phyloP scores from a whole-genome alignment of 2,329 filamentous ascomycete species.

The Pyrenochaeta sp. region DNA sequence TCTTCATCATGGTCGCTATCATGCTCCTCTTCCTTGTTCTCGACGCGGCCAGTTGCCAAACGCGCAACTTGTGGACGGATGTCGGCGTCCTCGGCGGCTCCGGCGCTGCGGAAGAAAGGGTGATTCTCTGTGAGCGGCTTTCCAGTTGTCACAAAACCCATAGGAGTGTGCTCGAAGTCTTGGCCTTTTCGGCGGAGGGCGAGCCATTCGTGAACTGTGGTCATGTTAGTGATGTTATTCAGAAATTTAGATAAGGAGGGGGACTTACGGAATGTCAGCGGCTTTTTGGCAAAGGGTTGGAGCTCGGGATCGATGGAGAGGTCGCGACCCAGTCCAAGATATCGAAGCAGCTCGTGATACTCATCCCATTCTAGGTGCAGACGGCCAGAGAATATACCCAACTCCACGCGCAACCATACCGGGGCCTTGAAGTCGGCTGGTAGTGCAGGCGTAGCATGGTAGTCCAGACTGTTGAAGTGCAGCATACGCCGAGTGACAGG shows the following conservation, averaged over 20 bases:
- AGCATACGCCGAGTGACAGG: slow-evolving; percentile 68
- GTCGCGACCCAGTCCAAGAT: slow-evolving; percentile 27
- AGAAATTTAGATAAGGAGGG: slow-evolving; percentile 30
- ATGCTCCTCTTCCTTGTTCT: slow-evolving; percentile 8
- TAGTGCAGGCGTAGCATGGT: slow-evolving; percentile 60
- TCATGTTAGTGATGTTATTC: slow-evolving; percentile 34
- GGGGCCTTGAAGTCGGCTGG: slow-evolving; percentile 54
- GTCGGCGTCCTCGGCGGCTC: slow-evolving; percentile 8
- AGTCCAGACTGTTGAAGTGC: slow-evolving; percentile 63
- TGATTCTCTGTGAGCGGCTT: slow-evolving; percentile 58
- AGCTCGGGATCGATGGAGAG: slow-evolving; percentile 5
- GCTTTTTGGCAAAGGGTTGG: slow-evolving; percentile 30
- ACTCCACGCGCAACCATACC: slow-evolving; percentile 62
- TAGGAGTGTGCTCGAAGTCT: slow-evolving; percentile 66
- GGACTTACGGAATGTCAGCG: slow-evolving; percentile 36
- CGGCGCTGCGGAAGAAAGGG: slow-evolving; percentile 57
- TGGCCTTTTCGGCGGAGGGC: slow-evolving; percentile 62
- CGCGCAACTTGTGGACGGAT: slow-evolving; percentile 19
- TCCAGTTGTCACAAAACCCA: slow-evolving; percentile 64
- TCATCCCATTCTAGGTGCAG: slow-evolving; percentile 66
- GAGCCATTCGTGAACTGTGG: slow-evolving; percentile 63
- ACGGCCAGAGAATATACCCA: slow-evolving; percentile 67
- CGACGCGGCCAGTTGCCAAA: slow-evolving; percentile 8
- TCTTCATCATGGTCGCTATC: slow-evolving; percentile 20
- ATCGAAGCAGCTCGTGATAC: slow-evolving; percentile 33